phyloP scores from a whole-genome alignment of 345 rosid genomes.

The Excoecaria cochinchinensis region DNA sequence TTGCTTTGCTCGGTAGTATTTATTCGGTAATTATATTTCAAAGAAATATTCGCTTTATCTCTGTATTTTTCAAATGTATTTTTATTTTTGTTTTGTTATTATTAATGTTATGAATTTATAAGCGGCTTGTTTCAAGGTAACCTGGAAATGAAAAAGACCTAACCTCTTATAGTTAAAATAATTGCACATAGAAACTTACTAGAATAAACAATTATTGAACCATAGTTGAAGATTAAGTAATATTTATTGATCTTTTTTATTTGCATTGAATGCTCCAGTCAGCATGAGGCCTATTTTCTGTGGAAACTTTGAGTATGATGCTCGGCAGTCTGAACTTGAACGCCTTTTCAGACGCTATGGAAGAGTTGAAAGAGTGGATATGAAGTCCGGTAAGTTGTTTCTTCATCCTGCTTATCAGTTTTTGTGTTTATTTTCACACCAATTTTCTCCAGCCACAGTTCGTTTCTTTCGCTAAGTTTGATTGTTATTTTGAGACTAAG shows the following conservation, averaged over 20 bases:
- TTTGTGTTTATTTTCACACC: background rate
- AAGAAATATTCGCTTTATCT: background rate
- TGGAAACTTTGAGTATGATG: constrained; percentile 92
- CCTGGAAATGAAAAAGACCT: too few relatives aligned
- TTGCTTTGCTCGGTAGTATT: background rate
- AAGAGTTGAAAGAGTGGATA: constrained; percentile 81
- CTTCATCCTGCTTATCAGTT: background rate
- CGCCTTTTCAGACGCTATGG: constrained; percentile 84
- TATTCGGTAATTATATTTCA: background rate
- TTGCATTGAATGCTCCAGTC: background rate
- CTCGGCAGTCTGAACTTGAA: constrained; percentile 78
- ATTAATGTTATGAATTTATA: background rate
- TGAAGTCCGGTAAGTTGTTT: constrained; percentile 79
- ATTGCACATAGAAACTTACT: too few relatives aligned
- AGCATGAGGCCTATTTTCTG: constrained; percentile 87
- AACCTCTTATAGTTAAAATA: too few relatives aligned
- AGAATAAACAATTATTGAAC: too few relatives aligned
- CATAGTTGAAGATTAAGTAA: background rate
- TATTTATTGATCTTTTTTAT: background rate
- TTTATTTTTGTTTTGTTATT: background rate
- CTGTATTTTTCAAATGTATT: background rate
- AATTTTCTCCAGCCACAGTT: background rate
- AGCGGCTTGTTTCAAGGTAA: too few relatives aligned
- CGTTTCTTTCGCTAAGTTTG: background rate
- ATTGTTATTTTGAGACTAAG: background rate